Base-by-base conservation (phyloP, 176 grass and related monocot species). In the Cocos nucifera region DNA sequence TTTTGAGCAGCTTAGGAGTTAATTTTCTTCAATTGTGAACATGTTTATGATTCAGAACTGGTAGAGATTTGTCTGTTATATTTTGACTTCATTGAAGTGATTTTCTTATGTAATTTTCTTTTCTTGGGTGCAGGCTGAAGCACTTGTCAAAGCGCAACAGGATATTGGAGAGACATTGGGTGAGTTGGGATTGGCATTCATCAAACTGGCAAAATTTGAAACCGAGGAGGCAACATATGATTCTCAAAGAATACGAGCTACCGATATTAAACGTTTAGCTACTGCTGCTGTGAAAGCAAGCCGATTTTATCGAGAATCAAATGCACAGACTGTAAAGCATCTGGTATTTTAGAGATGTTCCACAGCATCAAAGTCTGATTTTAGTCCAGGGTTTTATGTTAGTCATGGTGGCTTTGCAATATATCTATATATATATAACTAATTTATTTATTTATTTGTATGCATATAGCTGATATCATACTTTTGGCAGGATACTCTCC, bases 281-380 rank as follows among this genome's bases (percentile, higher is more conserved):
- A 56, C 54, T 56, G 54, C 54, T 20, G n/a, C 54, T 22, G 54
- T 56, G 19, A 56, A 56, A 56, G 54, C 54, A 22, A 56, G 54
- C 54, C n/a, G 54, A 56, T 19, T 56, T 18, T 21, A 56, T 14
- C 54, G 54, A 21, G 54, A 56, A 56, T 21, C 21, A 56, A 56
- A 56, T 56, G 18, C 54, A 19, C 54, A 56, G 12, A 56, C 18
- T 0, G 54, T 56, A 10, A 56, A 56, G 22, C 54, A 56, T 56
- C 54, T 56, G 54, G 54, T 56, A 56, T 56, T 56, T 44, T 44
- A 10, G 35, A 44, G 5, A 12, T 44, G 35, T 44, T 3, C 10
- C 35, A 44, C 35, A 12, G 35, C 9, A 3, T 12, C 35, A 44
- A 44, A 44, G 2, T 44, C 12, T 44, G 35, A 44, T 44, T 1